Percentiles rank a stretch among this genome's conserved stretches.
These are phyloP conservation scores for Geotrichum restrictum DNA, from an alignment of 1,139 yeast species.

Conservation along the genomic window DNA sequence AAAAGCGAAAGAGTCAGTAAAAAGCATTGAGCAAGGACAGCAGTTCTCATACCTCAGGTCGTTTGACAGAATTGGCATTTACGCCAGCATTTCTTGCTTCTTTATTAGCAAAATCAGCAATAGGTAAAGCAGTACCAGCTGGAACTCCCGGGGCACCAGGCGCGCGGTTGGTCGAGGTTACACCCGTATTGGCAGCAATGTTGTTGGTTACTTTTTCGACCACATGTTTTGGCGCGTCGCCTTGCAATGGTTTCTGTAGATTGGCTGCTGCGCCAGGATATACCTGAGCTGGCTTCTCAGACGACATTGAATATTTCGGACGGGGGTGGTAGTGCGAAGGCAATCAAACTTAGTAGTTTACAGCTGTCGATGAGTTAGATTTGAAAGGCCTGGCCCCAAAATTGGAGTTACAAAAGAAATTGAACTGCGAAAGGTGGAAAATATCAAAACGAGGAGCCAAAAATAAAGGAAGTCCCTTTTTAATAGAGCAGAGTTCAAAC, in stretches of 20 bases:
- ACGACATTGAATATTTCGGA: neutral
- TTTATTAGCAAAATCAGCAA: constrained; percentile 30
- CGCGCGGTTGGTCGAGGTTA: constrained; percentile 29
- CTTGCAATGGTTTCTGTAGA: neutral
- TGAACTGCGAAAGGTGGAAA: too few species aligned
- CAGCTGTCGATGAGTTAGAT: too few species aligned
- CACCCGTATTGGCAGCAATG: constrained; percentile 23
- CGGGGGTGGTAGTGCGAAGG: too few species aligned
- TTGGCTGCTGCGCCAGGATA: neutral
- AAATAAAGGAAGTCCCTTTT: too few species aligned
- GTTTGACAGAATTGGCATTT: neutral
- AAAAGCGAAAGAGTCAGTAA: neutral
- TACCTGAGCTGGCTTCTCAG: neutral
- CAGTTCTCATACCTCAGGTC: neutral
- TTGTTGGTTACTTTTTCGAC: neutral
- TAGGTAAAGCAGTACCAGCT: constrained; percentile 33
- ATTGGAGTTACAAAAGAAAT: too few species aligned
- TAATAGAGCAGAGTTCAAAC: too few species aligned
- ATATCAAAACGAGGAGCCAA: too few species aligned
- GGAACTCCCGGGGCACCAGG: constrained; percentile 31
- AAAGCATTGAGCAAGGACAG: neutral
- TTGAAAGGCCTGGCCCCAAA: too few species aligned
- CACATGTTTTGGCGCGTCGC: neutral
- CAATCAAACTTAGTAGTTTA: too few species aligned
- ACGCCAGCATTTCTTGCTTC: constrained; percentile 30